A percentile compares a stretch with the other conserved stretches of the same genome.
Conservation (phyloP, 202 grass and related monocot species). For the Saccharum hybrid region DNA sequence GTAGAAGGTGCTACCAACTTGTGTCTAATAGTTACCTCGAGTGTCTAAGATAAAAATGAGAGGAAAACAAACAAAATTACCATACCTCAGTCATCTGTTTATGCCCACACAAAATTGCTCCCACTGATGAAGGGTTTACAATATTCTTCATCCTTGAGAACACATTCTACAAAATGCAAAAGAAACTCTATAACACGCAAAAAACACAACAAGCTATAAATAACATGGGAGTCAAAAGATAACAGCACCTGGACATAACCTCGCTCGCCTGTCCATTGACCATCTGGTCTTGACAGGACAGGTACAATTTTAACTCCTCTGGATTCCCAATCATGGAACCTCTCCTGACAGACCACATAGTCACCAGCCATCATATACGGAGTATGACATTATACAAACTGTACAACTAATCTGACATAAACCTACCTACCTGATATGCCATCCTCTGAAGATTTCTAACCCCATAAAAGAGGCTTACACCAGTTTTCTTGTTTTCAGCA, state of each 20-base stretch:
- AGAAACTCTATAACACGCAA: not conserved
- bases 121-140: constrained; percentile 57
- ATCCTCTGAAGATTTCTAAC: constrained; percentile 80
- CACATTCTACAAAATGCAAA: constrained; percentile 57
- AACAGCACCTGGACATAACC: constrained; percentile 82
- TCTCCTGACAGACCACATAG: constrained; percentile 53
- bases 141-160: constrained; percentile 64
- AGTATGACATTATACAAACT: not conserved
- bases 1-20: not conserved
- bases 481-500: constrained; percentile 46
- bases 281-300: constrained; percentile 70
- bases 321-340: constrained; percentile 69
- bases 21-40: not conserved
- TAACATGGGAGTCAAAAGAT: not conserved
- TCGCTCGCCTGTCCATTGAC: constrained; percentile 69
- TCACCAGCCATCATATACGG: not conserved
- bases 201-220: not conserved
- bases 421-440: constrained; percentile 87
- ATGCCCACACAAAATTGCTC: constrained; percentile 90
- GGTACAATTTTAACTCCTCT: constrained; percentile 74
- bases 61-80: not conserved
- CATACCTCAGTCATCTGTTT: constrained; percentile 78
- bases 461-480: constrained; percentile 79
- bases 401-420: not conserved
- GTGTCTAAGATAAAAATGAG: not conserved